A percentile compares a stretch with the other conserved stretches of the same genome.
Conservation (phyloP, 129 eudicot species). For the Smallanthus sonchifolius region DNA sequence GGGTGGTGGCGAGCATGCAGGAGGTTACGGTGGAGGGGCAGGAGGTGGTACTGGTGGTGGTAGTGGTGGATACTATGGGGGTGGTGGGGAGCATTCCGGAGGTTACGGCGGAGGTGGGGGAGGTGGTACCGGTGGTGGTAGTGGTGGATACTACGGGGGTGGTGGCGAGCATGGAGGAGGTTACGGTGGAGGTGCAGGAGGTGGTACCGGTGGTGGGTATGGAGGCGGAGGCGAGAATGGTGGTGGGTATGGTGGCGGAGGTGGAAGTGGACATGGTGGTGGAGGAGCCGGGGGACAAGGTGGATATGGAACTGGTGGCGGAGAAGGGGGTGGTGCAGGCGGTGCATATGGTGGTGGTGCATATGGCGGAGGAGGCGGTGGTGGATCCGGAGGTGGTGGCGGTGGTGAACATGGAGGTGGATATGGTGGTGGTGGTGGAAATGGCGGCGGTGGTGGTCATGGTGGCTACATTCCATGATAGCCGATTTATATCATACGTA, state of each 20-base stretch:
- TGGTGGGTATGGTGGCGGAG: slow-evolving; percentile 41
- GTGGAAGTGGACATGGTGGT: slow-evolving; percentile 29
- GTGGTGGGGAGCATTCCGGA: slow-evolving; percentile 34
- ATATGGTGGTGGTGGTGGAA: slow-evolving; percentile 42
- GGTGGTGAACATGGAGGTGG: slow-evolving; percentile 25
- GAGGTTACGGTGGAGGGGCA: slow-evolving; percentile 41
- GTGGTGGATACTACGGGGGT: slow-evolving; percentile 18
- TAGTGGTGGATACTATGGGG: slow-evolving; percentile 25
- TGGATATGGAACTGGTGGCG: slow-evolving; percentile 25
- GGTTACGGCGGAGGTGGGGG: slow-evolving; percentile 38
- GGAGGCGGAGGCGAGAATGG: slow-evolving; percentile 39
- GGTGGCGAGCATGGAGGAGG: slow-evolving; percentile 10
- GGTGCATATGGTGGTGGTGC: slow-evolving; percentile 39
- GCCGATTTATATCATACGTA: background rate
- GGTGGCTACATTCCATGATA: slow-evolving; percentile 46
- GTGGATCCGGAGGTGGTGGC: slow-evolving; percentile 34
- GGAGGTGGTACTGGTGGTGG: slow-evolving; percentile 36
- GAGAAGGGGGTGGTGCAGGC: slow-evolving; percentile 33
- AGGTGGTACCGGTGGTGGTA: slow-evolving; percentile 30
- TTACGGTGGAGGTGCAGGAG: slow-evolving; percentile 29
- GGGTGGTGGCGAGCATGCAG: slow-evolving; percentile 39
- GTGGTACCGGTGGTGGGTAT: slow-evolving; percentile 31
- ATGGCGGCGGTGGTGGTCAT: slow-evolving; percentile 37
- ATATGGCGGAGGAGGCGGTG: slow-evolving; percentile 37
- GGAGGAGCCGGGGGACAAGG: slow-evolving; percentile 31